A percentile compares a stretch with the other conserved stretches of the same genome.
phyloP scores from a whole-genome alignment of 2,329 filamentous ascomycete species.

The Phyllosticta citrichinensis region DNA sequence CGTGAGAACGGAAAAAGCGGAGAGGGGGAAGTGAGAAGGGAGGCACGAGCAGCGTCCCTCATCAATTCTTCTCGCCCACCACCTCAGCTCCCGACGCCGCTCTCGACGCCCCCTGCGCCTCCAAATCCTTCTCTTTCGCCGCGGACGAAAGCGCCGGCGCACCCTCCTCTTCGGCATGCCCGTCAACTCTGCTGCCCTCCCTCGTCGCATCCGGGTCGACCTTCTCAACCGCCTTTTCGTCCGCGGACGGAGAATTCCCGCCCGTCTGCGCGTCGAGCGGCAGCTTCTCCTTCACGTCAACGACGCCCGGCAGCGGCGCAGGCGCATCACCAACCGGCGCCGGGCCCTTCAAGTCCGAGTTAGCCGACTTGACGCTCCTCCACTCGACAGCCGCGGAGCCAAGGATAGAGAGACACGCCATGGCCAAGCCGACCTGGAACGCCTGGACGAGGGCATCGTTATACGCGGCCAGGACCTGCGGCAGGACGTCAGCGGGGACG shows the following conservation, averaged over 20 bases:
- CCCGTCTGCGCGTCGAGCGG: not conserved
- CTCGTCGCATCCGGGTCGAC: not conserved
- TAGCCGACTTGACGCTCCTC: slow-evolving; percentile 54
- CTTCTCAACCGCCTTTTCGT: not conserved
- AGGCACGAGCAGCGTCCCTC: too few relatives aligned
- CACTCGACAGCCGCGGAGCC: slow-evolving; percentile 51
- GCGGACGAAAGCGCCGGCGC: not conserved
- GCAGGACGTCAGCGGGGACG: slow-evolving; percentile 42
- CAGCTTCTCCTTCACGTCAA: not conserved
- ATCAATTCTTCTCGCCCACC: not conserved
- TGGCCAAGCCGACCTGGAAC: slow-evolving; percentile 53
- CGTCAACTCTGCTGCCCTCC: not conserved
- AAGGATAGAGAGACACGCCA: slow-evolving; percentile 41
- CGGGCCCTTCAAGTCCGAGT: slow-evolving; percentile 5
- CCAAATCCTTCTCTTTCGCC: not conserved
- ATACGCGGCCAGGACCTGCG: slow-evolving; percentile 48
- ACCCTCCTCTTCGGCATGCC: not conserved
- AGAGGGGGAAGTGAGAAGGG: too few relatives aligned
- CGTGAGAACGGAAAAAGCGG: too few relatives aligned
- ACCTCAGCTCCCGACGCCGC: not conserved
- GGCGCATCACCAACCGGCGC: not conserved
- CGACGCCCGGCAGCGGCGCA: not conserved
- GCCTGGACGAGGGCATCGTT: slow-evolving; percentile 49
- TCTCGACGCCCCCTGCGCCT: not conserved
- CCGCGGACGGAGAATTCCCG: not conserved